Evolutionary conservation across 257 asterid genomes (phyloP).

Genomic region (Salvia hispanica): DNA sequence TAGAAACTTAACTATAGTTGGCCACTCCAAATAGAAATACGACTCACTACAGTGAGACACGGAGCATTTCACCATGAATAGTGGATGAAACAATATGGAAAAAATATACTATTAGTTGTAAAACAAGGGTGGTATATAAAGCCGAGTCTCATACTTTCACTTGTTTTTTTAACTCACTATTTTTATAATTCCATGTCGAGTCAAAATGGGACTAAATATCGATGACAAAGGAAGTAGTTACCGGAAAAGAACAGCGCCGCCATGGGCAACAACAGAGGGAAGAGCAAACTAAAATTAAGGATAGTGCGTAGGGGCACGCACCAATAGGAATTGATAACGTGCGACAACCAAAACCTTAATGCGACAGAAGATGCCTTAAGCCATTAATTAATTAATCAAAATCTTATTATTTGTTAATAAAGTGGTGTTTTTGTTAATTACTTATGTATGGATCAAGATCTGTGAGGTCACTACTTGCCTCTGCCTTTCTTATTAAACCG

Average conservation of each 20-base stretch:
- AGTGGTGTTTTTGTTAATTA: not conserved
- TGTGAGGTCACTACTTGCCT: not conserved
- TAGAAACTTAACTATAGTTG: no score
- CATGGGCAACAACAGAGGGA: conserved; percentile 25
- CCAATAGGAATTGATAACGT: conserved; percentile 21
- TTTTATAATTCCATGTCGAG: no score
- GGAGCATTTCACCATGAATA: no score
- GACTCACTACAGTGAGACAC: no score
- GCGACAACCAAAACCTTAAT: not conserved
- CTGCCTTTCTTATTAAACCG: not conserved
- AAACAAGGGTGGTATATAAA: no score
- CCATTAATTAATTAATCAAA: conserved; percentile 3
- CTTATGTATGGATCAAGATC: not conserved
- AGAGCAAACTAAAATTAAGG: not conserved
- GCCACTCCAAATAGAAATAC: no score
- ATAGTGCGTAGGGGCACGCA: not conserved
- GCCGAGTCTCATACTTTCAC: no score
- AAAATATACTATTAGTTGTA: no score
- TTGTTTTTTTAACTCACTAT: no score
- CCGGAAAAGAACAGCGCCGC: conserved; percentile 20
- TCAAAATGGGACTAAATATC: no score
- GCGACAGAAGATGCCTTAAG: not conserved
- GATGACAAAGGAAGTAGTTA: not conserved
- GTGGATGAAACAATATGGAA: no score
- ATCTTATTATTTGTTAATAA: not conserved